phyloP scores from a whole-genome alignment of 2,329 filamentous ascomycete species.

The Erysiphe pulchra region DNA sequence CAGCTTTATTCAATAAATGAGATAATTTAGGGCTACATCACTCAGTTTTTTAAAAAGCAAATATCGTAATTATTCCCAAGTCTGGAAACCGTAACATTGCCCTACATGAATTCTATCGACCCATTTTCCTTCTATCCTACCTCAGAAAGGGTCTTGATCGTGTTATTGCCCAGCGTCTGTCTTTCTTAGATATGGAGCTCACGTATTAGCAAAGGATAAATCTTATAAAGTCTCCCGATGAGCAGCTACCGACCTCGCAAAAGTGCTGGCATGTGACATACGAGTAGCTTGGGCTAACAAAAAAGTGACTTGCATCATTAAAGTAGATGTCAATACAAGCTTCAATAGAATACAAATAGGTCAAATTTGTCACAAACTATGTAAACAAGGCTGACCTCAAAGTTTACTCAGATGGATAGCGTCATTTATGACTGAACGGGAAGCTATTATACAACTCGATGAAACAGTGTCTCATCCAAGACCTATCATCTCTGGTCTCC shows the following conservation, averaged over 20 bases:
- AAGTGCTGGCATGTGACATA: background rate
- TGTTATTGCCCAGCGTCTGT: background rate
- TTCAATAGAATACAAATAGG: too few relatives aligned
- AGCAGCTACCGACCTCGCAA: background rate
- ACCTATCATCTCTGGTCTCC: too few relatives aligned
- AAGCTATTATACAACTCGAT: too few relatives aligned
- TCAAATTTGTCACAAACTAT: too few relatives aligned
- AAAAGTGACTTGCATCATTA: constrained; percentile 3
- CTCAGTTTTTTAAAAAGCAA: background rate
- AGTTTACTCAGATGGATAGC: too few relatives aligned
- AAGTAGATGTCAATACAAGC: too few relatives aligned
- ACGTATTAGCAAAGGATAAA: background rate
- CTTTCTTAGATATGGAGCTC: background rate
- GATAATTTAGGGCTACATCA: background rate
- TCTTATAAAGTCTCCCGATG: background rate
- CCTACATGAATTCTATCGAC: background rate
- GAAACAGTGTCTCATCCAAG: too few relatives aligned
- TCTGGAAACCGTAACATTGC: background rate
- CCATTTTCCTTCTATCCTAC: background rate
- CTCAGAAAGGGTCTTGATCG: background rate
- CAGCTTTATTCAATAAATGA: background rate
- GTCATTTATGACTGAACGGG: too few relatives aligned
- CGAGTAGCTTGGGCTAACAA: background rate
- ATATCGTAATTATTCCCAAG: background rate
- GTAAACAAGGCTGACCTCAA: too few relatives aligned